Conservation (phyloP, 2,329 filamentous ascomycete genomes). For the Lasiodiplodia theobromae region DNA sequence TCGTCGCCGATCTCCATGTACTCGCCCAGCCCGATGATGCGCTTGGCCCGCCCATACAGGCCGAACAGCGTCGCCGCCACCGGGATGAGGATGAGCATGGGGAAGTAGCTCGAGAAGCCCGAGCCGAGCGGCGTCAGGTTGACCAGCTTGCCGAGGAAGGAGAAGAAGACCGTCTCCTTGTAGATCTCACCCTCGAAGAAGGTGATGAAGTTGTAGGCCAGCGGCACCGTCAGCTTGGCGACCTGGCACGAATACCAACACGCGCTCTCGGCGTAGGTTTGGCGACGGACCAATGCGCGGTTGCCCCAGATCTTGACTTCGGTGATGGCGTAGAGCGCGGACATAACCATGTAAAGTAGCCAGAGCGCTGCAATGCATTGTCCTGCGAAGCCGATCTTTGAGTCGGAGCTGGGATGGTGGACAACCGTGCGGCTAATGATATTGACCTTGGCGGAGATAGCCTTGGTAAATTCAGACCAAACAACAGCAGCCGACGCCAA, state of each 20-base stretch:
- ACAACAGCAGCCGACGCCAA: constrained; percentile 82
- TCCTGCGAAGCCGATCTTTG: constrained; percentile 82
- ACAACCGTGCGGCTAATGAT: constrained; percentile 72
- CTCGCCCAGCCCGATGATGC: constrained; percentile 78
- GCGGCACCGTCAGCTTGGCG: constrained; percentile 87
- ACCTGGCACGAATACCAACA: constrained; percentile 97
- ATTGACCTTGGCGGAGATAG: constrained; percentile 78
- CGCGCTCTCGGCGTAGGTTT: constrained; percentile 90
- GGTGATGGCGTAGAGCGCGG: constrained; percentile 84
- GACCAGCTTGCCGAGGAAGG: constrained; percentile 83
- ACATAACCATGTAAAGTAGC: constrained; percentile 96
- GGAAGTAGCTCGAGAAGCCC: constrained; percentile 89
- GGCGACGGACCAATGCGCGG: constrained; percentile 84
- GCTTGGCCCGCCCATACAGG: constrained; percentile 82
- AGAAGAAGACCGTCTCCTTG: constrained; percentile 80
- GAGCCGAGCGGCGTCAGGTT: constrained; percentile 81
- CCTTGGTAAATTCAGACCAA: constrained; percentile 92
- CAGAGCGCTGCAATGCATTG: constrained; percentile 85
- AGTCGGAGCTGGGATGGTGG: constrained; percentile 75
- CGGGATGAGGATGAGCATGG: constrained; percentile 84
- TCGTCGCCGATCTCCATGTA: constrained; percentile 63
- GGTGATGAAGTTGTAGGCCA: constrained; percentile 96
- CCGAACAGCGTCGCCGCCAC: constrained; percentile 88
- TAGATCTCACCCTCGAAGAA: constrained; percentile 79
- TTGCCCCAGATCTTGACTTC: constrained; percentile 99